Evolutionary conservation across 306 rosid genomes (phyloP).

Genomic region (Prunus salicina): DNA sequence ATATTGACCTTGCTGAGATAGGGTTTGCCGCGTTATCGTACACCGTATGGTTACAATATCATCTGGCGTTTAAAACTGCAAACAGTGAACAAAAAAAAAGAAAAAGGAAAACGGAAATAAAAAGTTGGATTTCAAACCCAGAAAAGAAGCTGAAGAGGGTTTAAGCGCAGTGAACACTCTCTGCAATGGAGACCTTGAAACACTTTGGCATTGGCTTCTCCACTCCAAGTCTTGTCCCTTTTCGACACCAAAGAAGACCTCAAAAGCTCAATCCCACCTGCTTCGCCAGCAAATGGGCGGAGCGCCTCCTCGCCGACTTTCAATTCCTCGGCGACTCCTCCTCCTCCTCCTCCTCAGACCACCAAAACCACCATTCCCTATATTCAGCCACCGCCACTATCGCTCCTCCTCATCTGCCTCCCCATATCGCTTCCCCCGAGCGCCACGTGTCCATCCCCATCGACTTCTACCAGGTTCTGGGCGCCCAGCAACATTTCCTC

Average conservation of each 20-base stretch:
- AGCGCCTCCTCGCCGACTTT: constrained; percentile 85
- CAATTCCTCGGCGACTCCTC: constrained; percentile 76
- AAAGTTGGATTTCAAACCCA: background rate
- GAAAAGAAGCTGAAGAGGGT: background rate
- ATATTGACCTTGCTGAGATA: no score
- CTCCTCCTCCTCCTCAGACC: constrained; percentile 36
- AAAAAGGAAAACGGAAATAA: background rate
- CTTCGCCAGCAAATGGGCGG: constrained; percentile 95
- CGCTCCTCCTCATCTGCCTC: constrained; percentile 39
- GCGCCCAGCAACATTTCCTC: constrained; percentile 84
- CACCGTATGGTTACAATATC: no score
- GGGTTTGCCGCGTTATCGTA: no score
- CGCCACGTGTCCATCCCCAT: constrained; percentile 73
- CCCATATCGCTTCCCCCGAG: constrained; percentile 45
- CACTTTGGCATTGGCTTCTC: constrained; percentile 46
- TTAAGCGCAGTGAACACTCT: background rate
- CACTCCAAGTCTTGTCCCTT: constrained; percentile 26
- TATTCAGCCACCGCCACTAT: constrained; percentile 43
- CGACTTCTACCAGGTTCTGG: constrained; percentile 72
- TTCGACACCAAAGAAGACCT: constrained; percentile 14
- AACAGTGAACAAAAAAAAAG: no score
- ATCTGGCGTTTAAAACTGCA: no score
- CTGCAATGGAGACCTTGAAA: constrained; percentile 47
- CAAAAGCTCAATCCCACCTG: constrained; percentile 33
- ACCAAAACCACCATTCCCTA: constrained; percentile 14